Evolutionary conservation across 305 asterid species (phyloP).

Genomic region (Fraxinus xanthoxyloides): DNA sequence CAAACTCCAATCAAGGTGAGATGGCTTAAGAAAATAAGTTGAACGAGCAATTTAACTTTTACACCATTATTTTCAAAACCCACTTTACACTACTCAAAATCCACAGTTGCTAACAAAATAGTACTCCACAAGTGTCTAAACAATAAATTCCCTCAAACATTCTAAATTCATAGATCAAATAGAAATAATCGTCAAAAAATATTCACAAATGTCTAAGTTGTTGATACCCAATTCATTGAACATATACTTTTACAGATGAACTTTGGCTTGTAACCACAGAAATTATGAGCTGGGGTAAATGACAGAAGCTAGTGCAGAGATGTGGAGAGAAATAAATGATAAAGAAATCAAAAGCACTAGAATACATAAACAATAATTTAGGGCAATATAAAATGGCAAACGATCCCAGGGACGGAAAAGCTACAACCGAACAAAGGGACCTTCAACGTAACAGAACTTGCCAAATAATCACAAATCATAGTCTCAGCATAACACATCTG

Average conservation of each 20-base stretch:
- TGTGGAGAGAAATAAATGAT: not conserved
- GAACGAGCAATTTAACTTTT: not conserved
- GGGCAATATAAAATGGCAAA: not conserved
- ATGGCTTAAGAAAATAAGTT: not conserved
- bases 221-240: not conserved
- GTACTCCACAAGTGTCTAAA: not conserved
- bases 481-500: conserved; percentile 32
- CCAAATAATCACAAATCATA: not conserved
- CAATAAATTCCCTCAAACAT: not conserved
- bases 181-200: not conserved
- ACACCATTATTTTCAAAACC: not conserved
- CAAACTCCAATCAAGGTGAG: not conserved
- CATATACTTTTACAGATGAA: not conserved
- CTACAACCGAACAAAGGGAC: not conserved
- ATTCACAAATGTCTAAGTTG: not conserved
- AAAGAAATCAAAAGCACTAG: not conserved
- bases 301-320: not conserved
- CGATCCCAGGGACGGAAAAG: not conserved
- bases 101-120: not conserved
- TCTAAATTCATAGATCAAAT: not conserved
- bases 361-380: not conserved
- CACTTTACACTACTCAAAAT: not conserved
- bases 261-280: not conserved
- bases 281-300: not conserved
- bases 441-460: not conserved